Percentiles rank a stretch among this genome's conserved stretches.
These are phyloP conservation scores for Massarina eburnea DNA, from an alignment of 2,329 filamentous ascomycete species.

Conservation along the genomic window DNA sequence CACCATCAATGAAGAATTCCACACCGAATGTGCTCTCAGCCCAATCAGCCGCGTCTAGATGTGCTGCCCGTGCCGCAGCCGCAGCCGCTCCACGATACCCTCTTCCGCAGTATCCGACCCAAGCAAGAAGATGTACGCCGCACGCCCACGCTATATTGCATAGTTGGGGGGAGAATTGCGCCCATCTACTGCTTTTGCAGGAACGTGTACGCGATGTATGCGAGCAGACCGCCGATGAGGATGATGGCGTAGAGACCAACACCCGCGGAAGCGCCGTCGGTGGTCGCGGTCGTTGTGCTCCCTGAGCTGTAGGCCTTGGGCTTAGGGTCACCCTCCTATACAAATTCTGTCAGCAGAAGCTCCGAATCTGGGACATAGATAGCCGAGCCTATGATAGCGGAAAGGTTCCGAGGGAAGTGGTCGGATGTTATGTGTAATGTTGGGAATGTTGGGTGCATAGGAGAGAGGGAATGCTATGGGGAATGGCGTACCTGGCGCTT, in stretches of 20 bases:
- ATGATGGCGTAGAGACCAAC: conserved; percentile 80
- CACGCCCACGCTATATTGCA: not conserved
- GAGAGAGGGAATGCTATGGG: not conserved
- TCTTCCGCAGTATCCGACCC: not conserved
- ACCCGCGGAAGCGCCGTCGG: conserved; percentile 61
- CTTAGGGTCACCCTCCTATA: conserved; percentile 71
- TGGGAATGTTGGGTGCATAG: not conserved
- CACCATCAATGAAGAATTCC: too few relatives aligned
- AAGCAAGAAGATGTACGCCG: not conserved
- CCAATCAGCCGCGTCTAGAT: too few relatives aligned
- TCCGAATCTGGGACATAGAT: not conserved
- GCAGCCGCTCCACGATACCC: too few relatives aligned
- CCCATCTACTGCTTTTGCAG: conserved; percentile 58
- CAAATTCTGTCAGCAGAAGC: not conserved
- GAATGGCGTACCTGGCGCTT: conserved; percentile 38
- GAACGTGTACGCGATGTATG: conserved; percentile 85
- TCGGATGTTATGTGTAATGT: too few relatives aligned
- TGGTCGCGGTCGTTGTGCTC: conserved; percentile 51
- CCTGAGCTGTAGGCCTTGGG: conserved; percentile 62
- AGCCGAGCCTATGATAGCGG: conserved; percentile 6
- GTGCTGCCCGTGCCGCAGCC: too few relatives aligned
- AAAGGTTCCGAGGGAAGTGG: conserved; percentile 19
- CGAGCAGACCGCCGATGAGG: conserved; percentile 72
- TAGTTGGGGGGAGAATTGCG: not conserved
- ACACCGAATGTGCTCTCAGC: too few relatives aligned